Conservation (phyloP, 2,329 filamentous ascomycete species). For the Dryadomyces quercus-mongolicae region DNA sequence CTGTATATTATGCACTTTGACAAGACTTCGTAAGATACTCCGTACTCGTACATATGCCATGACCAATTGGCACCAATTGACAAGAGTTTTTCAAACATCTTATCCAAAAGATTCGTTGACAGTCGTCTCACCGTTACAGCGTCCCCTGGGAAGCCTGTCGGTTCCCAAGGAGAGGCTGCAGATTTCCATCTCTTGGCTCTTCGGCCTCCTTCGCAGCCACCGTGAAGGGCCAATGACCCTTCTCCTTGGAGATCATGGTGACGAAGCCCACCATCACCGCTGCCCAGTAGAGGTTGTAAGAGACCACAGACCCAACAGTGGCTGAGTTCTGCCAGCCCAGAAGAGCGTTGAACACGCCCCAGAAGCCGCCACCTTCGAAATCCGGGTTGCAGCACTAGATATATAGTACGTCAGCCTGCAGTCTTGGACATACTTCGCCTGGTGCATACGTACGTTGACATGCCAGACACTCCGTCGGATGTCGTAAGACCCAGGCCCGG, state of each 20-base stretch:
- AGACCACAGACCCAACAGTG: conserved; percentile 75
- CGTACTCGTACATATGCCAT: no score
- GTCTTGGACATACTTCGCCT: no score
- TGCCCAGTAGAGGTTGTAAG: conserved; percentile 84
- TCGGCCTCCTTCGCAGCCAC: not conserved
- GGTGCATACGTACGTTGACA: conserved; percentile 39
- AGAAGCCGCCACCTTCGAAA: conserved; percentile 58
- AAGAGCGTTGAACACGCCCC: conserved; percentile 79
- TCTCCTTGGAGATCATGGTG: conserved; percentile 8
- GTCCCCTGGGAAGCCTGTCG: not conserved
- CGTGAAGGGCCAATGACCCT: conserved; percentile 3
- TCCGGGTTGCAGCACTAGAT: conserved; percentile 63
- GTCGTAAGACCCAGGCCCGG: conserved; percentile 55
- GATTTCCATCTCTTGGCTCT: not conserved
- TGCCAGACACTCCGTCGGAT: conserved; percentile 58
- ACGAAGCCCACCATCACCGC: conserved; percentile 8
- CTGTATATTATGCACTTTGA: no score
- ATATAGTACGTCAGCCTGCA: no score
- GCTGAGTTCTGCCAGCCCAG: conserved; percentile 83
- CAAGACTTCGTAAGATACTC: no score
- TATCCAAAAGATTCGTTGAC: no score
- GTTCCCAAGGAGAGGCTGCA: conserved; percentile 5
- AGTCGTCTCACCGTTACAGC: no score
- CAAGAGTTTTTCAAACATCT: no score
- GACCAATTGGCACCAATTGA: no score